A percentile compares a stretch with the other conserved stretches of the same genome.
phyloP scores from a whole-genome alignment of 2,329 filamentous ascomycete genomes.

The Zarea fungicola region DNA sequence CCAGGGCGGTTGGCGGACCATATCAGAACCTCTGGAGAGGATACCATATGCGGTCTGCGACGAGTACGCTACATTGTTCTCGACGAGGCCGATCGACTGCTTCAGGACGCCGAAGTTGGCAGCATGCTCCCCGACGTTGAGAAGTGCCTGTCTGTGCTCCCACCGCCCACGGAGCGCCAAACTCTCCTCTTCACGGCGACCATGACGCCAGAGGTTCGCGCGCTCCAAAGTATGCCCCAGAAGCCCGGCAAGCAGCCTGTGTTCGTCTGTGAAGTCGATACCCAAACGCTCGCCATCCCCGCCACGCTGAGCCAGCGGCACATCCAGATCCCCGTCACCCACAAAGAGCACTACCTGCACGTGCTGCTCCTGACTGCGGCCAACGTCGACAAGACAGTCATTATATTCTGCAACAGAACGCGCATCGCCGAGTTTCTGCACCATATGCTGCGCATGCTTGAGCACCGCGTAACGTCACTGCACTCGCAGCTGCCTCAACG shows the following conservation, averaged over 20 bases:
- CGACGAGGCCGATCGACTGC: conserved; percentile 89
- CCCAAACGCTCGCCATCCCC: conserved; percentile 69
- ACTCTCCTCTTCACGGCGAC: conserved; percentile 96
- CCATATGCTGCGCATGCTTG: conserved; percentile 77
- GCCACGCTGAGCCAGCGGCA: conserved; percentile 77
- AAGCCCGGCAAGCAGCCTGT: conserved; percentile 67
- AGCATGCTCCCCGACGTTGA: conserved; percentile 95
- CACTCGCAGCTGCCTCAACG: conserved; percentile 83
- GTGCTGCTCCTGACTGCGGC: conserved; percentile 73
- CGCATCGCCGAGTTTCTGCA: conserved; percentile 84
- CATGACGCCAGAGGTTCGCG: conserved; percentile 85
- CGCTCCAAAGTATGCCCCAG: conserved; percentile 71
- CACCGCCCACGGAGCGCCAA: conserved; percentile 73
- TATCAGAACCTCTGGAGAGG: conserved; percentile 82
- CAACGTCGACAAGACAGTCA: conserved; percentile 71
- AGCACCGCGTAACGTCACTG: conserved; percentile 84
- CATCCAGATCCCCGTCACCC: conserved; percentile 81
- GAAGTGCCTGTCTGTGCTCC: conserved; percentile 77
- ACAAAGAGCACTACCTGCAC: conserved; percentile 93
- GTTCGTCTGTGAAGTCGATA: conserved; percentile 86
- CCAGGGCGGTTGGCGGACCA: conserved; percentile 92
- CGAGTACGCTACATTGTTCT: conserved; percentile 83
- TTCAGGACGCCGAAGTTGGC: conserved; percentile 66
- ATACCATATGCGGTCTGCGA: conserved; percentile 77
- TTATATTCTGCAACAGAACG: conserved; percentile 93